Evolutionary conservation across 768 basidiomycete genomes (phyloP).

Genomic region (Boletus pseudopeckii): DNA sequence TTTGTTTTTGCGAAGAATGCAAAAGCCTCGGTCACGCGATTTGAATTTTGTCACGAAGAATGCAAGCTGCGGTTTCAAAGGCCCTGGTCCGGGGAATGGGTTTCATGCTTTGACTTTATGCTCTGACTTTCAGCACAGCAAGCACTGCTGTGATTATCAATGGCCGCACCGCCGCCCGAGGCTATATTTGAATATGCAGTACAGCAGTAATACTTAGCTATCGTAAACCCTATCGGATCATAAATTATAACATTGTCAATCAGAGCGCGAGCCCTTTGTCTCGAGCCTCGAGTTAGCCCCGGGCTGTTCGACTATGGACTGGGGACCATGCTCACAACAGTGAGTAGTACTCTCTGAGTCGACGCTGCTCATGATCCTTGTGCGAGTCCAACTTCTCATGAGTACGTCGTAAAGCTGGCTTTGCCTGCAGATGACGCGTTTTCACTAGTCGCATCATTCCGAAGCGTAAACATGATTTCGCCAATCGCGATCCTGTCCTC

Average conservation of each 20-base stretch:
- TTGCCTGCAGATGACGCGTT: neutral
- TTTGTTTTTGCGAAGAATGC: neutral
- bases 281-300: neutral
- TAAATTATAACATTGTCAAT: neutral
- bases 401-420: neutral
- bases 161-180: neutral
- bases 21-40: slow-evolving; percentile 4
- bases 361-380: neutral
- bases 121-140: neutral
- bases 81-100: neutral
- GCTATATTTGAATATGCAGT: neutral
- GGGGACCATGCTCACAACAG: neutral
- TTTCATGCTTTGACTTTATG: neutral
- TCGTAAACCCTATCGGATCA: neutral
- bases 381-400: neutral
- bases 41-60: slow-evolving; percentile 3
- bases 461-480: slow-evolving; percentile 21
- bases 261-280: neutral
- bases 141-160: neutral
- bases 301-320: neutral
- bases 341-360: neutral
- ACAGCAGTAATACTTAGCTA: neutral
- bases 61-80: neutral
- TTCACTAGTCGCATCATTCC: neutral
- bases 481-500: slow-evolving; percentile 21